Evolutionary conservation across 768 basidiomycete genomes (phyloP), one percentile per base, ranked within the genome.

Genomic region (Leccinum variicolor): DNA sequence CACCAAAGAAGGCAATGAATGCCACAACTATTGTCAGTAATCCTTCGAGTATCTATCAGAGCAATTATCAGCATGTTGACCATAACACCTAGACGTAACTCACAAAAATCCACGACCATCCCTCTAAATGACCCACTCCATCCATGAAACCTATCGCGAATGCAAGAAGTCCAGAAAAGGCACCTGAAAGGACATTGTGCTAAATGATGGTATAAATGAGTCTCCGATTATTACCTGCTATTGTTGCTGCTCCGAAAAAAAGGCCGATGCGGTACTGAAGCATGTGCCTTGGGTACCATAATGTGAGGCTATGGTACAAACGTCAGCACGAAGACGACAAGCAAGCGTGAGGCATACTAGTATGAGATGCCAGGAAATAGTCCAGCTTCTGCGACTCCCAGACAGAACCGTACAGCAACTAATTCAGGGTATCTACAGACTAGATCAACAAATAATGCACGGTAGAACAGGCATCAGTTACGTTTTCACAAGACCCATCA

Each of bases 361-460:
- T 87, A 91, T 0, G 82, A 80, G 10, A 89, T 84, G 28, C 87
- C 87, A 11, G 89, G 87, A 69, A 86, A 90, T 10, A 89, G 66
- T 2, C 89, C 87, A 6, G 86, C 85, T 71, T 90, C 89, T 0
- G 85, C 80, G 3, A 86, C 65, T 2, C 88, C 89, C 1, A 89
- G 79, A 57, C 79, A 81, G 7, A 84, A 70, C 10, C 86, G 80
- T 8, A 75, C 76, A 23, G 77, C 85, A 14, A 86, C 79, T 13
- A 88, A 77, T 64, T 87, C 80, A 8, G 79, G 79, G 64, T 84
- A 88, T 25, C 86, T 87, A 62, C 4, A 43, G 21, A 23, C 25
- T 28, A 33, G 34, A 29, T 52, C 19, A 13, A 19, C 49, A 33
- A 56, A 39, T 10, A 10, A 28, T 17, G 6, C 23, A 36, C 46